Base-by-base conservation (phyloP, 2,329 filamentous ascomycete genomes). In the Ceratocystiopsis brevicomis region DNA sequence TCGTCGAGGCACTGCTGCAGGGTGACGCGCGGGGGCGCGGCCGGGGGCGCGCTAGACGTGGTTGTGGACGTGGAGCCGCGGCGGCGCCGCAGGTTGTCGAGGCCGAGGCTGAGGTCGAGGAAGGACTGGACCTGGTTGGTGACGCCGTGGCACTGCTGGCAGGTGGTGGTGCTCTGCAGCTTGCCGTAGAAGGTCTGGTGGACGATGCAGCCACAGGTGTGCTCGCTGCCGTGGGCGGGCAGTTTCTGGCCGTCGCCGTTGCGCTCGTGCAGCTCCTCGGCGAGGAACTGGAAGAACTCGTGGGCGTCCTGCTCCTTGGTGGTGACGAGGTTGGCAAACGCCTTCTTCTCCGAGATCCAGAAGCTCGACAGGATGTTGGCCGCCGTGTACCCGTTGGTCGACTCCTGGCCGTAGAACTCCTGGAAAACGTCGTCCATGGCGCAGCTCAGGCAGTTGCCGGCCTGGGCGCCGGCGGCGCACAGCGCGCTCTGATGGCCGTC, bases 261-360 rank as follows among this genome's bases (percentile, higher is more conserved):
- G 37, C 85, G 73, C 55, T 81, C 76, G 56, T 95, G 88, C 15
- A 98, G 69, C 53, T 90, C 83, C 62, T 95, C 88, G 34, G 92
- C 80, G 33, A 96, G 72, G 55, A 93, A 95, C 57, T 94, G 86
- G 59, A 95, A 92, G 61, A 93, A 96, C 58, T 96, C 88, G 56
- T 96, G 88, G 1, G 88, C 88, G 56, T 96, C 88, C 63, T 96
- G 88, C 60, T 96, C 88, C 54, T 87, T 84, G 53, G 92, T 93
- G 12, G 87, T 90, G 2, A 88, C 84, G 18, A 87, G 68, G 47
- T 81, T 77, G 60, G 83, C 73, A 48, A 78, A 79, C 0, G 73
- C 71, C 57, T 71, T 75, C 63, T 72, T 77, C 58, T 84, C 81
- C 5, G 81, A 84, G 52, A 87, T 83, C 86, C 87, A 94, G 55